Percentiles rank a stretch among this genome's conserved stretches.
phyloP scores from a whole-genome alignment of 495 filamentous ascomycete genomes.

The Penicillium robsamsonii region DNA sequence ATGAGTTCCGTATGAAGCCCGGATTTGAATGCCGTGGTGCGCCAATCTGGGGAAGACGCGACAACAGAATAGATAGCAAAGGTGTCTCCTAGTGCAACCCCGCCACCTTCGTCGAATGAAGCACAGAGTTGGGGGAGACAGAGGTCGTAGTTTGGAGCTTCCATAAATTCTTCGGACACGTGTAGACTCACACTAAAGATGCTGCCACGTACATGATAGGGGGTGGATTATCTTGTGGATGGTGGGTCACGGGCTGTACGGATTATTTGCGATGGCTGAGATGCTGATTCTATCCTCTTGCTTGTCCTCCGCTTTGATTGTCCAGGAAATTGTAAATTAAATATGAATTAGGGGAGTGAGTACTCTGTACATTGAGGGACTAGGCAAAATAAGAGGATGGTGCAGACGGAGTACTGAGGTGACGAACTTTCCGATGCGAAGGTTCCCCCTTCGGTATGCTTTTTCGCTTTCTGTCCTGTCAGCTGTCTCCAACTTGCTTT shows the following conservation, averaged over 20 bases:
- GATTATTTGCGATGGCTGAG: no score
- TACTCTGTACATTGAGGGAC: no score
- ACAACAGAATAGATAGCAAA: conserved; percentile 16
- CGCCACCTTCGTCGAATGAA: conserved; percentile 8
- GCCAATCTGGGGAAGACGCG: conserved; percentile 9
- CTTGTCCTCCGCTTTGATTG: no score
- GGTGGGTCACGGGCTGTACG: background rate
- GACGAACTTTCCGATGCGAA: no score
- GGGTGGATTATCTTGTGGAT: background rate
- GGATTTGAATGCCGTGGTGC: background rate
- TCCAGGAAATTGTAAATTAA: no score
- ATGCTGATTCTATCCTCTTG: no score
- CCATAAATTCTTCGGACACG: background rate
- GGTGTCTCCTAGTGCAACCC: conserved; percentile 8
- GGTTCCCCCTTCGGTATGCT: no score
- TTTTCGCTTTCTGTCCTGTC: no score
- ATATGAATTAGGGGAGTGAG: no score
- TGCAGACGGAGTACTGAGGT: no score
- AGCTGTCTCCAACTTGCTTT: background rate
- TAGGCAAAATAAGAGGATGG: no score
- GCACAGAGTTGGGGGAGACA: conserved; percentile 7
- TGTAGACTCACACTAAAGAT: background rate
- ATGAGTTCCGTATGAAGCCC: background rate
- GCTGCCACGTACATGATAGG: background rate
- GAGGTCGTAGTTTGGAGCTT: background rate